A percentile compares a stretch with the other conserved stretches of the same genome.
Conservation (phyloP, 2,329 filamentous ascomycete species). For the Penicillium brasilianum region DNA sequence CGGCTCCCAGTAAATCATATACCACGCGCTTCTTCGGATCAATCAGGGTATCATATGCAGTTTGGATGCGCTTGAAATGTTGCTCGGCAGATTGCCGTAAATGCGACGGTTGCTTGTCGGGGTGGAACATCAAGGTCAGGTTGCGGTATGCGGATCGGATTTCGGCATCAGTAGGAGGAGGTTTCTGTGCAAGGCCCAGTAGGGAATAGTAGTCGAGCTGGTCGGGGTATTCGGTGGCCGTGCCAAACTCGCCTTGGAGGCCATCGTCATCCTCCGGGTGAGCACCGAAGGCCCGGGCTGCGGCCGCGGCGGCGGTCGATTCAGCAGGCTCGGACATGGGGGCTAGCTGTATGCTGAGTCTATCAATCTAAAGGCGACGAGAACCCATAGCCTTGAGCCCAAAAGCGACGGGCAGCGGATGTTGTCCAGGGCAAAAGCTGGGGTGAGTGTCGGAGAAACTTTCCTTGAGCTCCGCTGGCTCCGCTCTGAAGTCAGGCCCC, state of each 20-base stretch:
- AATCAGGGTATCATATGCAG: constrained; percentile 50
- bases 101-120: constrained; percentile 51
- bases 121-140: constrained; percentile 51
- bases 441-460: constrained; percentile 28
- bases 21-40: constrained; percentile 49
- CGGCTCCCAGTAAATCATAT: constrained; percentile 50
- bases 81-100: constrained; percentile 43
- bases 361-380: constrained; percentile 2
- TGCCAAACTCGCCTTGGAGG: constrained; percentile 35
- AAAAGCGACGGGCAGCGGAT: constrained; percentile 12
- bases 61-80: constrained; percentile 47
- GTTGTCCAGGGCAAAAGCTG: constrained; percentile 9
- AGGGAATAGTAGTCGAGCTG: constrained; percentile 50
- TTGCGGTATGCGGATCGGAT: constrained; percentile 52
- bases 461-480: constrained; percentile 28
- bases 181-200: constrained; percentile 45
- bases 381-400: constrained; percentile 16
- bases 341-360: neutral
- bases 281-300: constrained; percentile 21
- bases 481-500: constrained; percentile 13
- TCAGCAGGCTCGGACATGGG: constrained; percentile 23
- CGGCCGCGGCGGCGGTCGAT: constrained; percentile 5
- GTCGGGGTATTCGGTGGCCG: constrained; percentile 37
- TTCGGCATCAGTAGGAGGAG: constrained; percentile 47
- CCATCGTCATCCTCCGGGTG: constrained; percentile 29